Conservation (phyloP, 495 filamentous ascomycete species). For the Gamarada debralockiae region DNA sequence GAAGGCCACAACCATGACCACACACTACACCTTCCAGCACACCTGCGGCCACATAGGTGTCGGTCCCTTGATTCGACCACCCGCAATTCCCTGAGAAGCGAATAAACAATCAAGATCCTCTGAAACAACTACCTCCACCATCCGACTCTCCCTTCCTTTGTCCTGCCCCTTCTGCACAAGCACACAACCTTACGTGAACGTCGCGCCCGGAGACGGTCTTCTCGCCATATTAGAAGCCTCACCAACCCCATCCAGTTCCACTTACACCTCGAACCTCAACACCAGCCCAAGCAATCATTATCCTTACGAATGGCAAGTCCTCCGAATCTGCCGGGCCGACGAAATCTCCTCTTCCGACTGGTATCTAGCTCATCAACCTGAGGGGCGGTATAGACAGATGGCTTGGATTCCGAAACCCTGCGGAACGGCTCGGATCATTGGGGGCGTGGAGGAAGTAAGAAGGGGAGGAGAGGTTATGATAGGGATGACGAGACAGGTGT, state of each 20-base stretch:
- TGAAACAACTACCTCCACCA: not conserved
- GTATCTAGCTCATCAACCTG: not conserved
- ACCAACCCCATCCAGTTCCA: not conserved
- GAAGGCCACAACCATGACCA: not conserved
- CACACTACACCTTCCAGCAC: constrained; percentile 11
- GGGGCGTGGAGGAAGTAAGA: not conserved
- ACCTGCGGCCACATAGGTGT: constrained; percentile 13
- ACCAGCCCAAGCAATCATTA: not conserved
- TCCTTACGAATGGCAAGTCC: not conserved
- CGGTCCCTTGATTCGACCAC: constrained; percentile 3
- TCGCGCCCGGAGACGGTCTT: not conserved
- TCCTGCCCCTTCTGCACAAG: constrained; percentile 7
- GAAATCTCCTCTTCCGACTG: constrained; percentile 3
- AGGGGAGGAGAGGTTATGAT: not conserved
- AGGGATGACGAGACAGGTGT: not conserved
- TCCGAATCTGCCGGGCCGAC: not conserved
- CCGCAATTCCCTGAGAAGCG: not conserved
- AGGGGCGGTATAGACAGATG: constrained; percentile 1
- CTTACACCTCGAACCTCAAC: too few relatives aligned
- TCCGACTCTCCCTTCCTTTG: not conserved
- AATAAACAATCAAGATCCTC: not conserved
- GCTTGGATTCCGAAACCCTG: constrained; percentile 17
- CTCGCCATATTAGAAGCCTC: not conserved
- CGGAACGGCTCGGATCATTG: not conserved
- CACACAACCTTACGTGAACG: not conserved